Conservation (phyloP, 2,329 filamentous ascomycete species). For the Ophiognomonia clavigignenti-juglandacearum region DNA sequence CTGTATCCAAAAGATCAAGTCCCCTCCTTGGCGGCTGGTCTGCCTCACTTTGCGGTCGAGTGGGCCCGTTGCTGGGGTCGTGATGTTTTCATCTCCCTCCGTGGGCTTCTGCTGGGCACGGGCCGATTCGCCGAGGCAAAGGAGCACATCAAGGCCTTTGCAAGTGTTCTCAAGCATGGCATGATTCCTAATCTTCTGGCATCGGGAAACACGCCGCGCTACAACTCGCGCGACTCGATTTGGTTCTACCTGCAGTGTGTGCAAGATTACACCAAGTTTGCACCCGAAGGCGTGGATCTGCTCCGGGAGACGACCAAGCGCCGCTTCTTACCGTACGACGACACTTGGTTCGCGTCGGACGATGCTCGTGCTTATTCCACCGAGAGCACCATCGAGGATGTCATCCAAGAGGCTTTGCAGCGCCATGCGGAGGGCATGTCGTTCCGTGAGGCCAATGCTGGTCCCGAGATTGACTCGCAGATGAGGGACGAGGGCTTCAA, state of each 20-base stretch:
- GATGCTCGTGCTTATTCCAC: slow-evolving; percentile 82
- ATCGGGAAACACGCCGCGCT: slow-evolving; percentile 78
- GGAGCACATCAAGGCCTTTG: slow-evolving; percentile 92
- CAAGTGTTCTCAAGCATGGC: slow-evolving; percentile 93
- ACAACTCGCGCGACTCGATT: slow-evolving; percentile 92
- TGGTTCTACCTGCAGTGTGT: slow-evolving; percentile 98
- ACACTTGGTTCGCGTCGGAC: slow-evolving; percentile 83
- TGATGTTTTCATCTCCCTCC: slow-evolving; percentile 92
- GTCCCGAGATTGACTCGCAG: slow-evolving; percentile 80
- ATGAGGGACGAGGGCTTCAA: slow-evolving; percentile 93
- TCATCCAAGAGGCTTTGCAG: slow-evolving; percentile 91
- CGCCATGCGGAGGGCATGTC: slow-evolving; percentile 86
- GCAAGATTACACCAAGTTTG: slow-evolving; percentile 84
- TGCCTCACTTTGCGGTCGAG: slow-evolving; percentile 88
- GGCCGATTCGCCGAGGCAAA: slow-evolving; percentile 83
- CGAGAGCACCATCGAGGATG: slow-evolving; percentile 76
- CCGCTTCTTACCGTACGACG: slow-evolving; percentile 90
- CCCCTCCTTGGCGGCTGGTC: slow-evolving; percentile 81
- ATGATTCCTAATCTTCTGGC: slow-evolving; percentile 96
- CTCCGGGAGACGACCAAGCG: slow-evolving; percentile 74
- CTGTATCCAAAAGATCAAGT: slow-evolving; percentile 82
- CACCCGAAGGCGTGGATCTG: slow-evolving; percentile 68
- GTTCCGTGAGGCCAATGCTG: slow-evolving; percentile 92
- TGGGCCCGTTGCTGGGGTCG: slow-evolving; percentile 98
- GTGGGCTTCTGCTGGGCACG: slow-evolving; percentile 86